Base-by-base conservation (phyloP, 164 flowering plant genomes). In the Vitis riparia region DNA sequence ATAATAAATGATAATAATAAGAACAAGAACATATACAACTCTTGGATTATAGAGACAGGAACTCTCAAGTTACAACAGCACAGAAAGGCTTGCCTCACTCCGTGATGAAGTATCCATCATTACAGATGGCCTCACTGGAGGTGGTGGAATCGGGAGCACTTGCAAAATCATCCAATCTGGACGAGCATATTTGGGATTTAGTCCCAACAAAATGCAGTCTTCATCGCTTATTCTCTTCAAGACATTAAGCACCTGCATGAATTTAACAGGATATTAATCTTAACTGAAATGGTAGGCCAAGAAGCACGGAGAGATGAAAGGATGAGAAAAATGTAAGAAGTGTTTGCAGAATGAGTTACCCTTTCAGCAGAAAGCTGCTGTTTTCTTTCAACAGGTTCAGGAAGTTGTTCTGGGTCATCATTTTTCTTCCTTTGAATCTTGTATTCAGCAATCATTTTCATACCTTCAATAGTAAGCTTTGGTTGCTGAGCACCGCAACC, bases 401-500 rank as follows among this genome's bases (percentile, higher is more conserved):
- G 98, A 75, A 93, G 87, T 70, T 93, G 99, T 48, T 96, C 99
- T 71, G 68, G 90, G 55, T 95, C 98, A 78, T 92, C 99, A 37
- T 37, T 37, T 78, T 92, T 96, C 88, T 96, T 96, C 82, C 90
- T 88, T 63, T 79, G 86, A 51, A 79, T 71, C 82, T 93, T 96
- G 83, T 93, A 96, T 72, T 96, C 99, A 8, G 99, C 99, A 77
- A 90, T 77, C 89, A 96, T 96, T 79, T 96, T 96, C 99, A 96
- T 93, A 69, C 99, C 99, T 69, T 96, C 99, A 68, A 91, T 86
- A 50, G 91, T 82, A 59, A 96, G 74, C 83, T 88, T 93, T 64
- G 99, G 99, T 75, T 93, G 99, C 86, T 89, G 97, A 57, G 99
- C 95, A 72, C 99, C 99, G 83, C 99, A 96, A 52, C 99, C 98